A percentile compares a stretch with the other conserved stretches of the same genome.
Conservation (phyloP, 345 rosid genomes). For the Camelina sativa region DNA sequence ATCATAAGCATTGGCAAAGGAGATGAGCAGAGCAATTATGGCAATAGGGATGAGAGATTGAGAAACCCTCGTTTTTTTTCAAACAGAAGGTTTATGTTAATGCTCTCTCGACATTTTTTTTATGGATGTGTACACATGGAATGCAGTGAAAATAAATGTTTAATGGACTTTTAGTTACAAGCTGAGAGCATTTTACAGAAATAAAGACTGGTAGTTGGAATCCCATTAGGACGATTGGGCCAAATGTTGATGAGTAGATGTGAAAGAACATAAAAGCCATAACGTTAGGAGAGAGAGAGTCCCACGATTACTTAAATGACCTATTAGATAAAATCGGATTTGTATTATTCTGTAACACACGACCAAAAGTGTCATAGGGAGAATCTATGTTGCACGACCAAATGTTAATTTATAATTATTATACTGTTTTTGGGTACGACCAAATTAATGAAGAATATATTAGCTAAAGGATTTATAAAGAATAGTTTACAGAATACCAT, state of each 20-base stretch:
- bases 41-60: no score
- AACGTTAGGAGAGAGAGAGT: not conserved
- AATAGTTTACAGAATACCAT: not conserved
- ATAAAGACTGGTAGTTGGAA: conserved; percentile 13
- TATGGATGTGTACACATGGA: no score
- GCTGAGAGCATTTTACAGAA: not conserved
- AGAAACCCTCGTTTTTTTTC: no score
- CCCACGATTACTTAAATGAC: not conserved
- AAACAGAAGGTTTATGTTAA: no score
- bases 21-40: no score
- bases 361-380: not conserved
- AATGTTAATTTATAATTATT: no score
- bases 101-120: no score
- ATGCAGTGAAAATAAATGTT: no score
- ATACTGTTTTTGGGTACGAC: no score
- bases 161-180: conserved; percentile 1
- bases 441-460: no score
- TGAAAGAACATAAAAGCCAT: conserved; percentile 19
- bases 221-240: not conserved
- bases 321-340: not conserved
- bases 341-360: conserved; percentile 4
- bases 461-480: not conserved
- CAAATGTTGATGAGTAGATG: conserved; percentile 23
- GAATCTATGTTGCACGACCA: not conserved
- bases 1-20: no score